Conservation (phyloP, 2,329 filamentous ascomycete species). For the Lachnellula occidentalis region DNA sequence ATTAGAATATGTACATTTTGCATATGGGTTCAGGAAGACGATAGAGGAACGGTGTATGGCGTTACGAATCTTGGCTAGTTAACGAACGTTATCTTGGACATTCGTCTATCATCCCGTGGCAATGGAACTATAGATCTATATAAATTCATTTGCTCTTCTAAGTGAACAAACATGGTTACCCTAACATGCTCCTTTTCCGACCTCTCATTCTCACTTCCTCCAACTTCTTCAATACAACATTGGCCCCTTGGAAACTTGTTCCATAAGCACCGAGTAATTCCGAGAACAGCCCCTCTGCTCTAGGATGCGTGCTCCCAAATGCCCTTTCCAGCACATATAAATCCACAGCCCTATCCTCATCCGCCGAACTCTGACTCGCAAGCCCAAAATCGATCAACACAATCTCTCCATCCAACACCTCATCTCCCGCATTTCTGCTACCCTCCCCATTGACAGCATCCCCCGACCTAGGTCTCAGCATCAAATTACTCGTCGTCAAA, state of each 20-base stretch:
- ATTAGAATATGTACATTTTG: neutral
- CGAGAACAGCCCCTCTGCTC: slow-evolving; percentile 69
- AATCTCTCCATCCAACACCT: slow-evolving; percentile 61
- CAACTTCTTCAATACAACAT: slow-evolving; percentile 69
- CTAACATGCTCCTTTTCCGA: slow-evolving; percentile 94
- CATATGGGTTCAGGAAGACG: neutral
- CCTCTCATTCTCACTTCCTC: slow-evolving; percentile 93
- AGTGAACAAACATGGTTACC: slow-evolving; percentile 40
- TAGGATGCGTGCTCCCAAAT: slow-evolving; percentile 90
- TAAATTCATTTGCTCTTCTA: neutral
- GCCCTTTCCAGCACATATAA: slow-evolving; percentile 92
- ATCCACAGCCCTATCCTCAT: slow-evolving; percentile 94
- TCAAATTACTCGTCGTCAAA: slow-evolving; percentile 95
- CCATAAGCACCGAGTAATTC: slow-evolving; percentile 71
- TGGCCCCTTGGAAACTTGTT: slow-evolving; percentile 68
- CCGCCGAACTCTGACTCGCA: slow-evolving; percentile 70
- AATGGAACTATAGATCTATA: neutral
- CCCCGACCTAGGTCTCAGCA: slow-evolving; percentile 49
- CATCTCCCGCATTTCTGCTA: slow-evolving; percentile 21
- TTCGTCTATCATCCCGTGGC: neutral
- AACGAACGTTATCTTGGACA: neutral
- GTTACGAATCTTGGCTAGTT: neutral
- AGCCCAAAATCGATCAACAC: slow-evolving; percentile 94
- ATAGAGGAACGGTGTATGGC: neutral
- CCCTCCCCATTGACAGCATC: slow-evolving; percentile 14